Conservation (phyloP, 805 yeast genomes). For the Candida golubevii region DNA sequence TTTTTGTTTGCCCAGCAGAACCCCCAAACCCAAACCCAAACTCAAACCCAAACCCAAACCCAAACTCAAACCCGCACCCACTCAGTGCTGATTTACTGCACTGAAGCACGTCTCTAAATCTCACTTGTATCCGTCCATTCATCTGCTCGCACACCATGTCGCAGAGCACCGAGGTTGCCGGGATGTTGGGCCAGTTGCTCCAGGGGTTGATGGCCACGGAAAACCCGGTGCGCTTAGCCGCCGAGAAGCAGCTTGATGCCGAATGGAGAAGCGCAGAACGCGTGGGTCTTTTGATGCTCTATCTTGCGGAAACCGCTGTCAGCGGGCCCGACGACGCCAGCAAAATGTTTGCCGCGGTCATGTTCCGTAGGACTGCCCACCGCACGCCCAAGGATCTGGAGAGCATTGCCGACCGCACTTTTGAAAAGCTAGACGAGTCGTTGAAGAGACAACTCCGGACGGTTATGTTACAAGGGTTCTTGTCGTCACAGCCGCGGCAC, state of each 20-base stretch:
- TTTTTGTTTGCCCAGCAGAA: no score
- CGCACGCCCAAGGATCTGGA: slow-evolving; percentile 67
- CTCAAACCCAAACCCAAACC: no score
- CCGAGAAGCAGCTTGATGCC: slow-evolving; percentile 67
- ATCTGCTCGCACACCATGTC: neutral
- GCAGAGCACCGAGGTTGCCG: slow-evolving; percentile 5
- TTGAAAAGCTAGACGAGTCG: slow-evolving; percentile 61
- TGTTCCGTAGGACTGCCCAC: slow-evolving; percentile 82
- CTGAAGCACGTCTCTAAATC: no score
- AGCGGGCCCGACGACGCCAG: slow-evolving; percentile 55
- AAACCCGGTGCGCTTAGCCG: slow-evolving; percentile 67
- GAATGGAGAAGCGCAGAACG: slow-evolving; percentile 72
- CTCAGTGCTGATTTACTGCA: no score
- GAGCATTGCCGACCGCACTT: slow-evolving; percentile 69
- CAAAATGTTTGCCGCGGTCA: slow-evolving; percentile 66
- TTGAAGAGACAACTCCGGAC: slow-evolving; percentile 60
- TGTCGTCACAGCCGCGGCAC: slow-evolving; percentile 59
- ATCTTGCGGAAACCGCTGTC: slow-evolving; percentile 76
- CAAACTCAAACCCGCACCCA: no score
- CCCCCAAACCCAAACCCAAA: no score
- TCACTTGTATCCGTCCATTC: no score
- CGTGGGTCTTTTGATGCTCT: slow-evolving; percentile 67
- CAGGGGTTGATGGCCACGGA: slow-evolving; percentile 73
- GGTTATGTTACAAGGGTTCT: slow-evolving; percentile 69
- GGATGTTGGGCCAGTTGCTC: slow-evolving; percentile 13